Evolutionary conservation across 257 asterid species (phyloP), one percentile per base, ranked within the genome.

Genomic region (Henckelia pumila): DNA sequence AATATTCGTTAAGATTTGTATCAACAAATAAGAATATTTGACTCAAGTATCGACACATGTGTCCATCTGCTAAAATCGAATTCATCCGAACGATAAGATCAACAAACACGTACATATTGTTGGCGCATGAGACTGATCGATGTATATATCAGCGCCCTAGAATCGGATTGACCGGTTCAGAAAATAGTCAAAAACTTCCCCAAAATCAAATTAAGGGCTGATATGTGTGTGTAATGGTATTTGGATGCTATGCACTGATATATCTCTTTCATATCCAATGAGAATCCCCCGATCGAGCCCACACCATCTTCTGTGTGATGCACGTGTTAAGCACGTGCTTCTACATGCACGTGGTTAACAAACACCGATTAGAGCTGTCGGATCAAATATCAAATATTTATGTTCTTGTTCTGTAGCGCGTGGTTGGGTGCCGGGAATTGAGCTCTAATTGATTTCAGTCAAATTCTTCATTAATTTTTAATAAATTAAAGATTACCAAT

Each of bases 281-380:
- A 47, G 55, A 47, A 47, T 47, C 55, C 8, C 1, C 55, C 8
- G 55, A 47, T 47, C 23, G 63, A 2, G 71, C 13, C 52, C 52
- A 40, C 52, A 14, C 6, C 19, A 3, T 11, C n/a, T 35, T 3
- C 47, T 35, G 7, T 14, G 52, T 4, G 35, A 0, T 30, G 66
- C 56, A 32, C 74, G 71, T 68, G 75, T 11, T 0, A n/a, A 47
- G 60, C 79, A 75, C 75, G 68, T 64, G 71, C 61, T 14, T 21
- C 6, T 47, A 44, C 21, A 40, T 28, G 61, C 66, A 40, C 71
- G 76, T 72, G 76, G 57, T 33, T 49, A 26, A 57, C 62, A 10
- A 44, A 73, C 21, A 20, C 11, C 24, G 10, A 66, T 44, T 72
- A 9, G 30, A 64, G 67, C 49, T 66, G 63, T 73, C 77, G 68